These are phyloP conservation scores for Suhomyces emberorum DNA, from an alignment of 805 yeast species.

Conservation along the genomic window DNA sequence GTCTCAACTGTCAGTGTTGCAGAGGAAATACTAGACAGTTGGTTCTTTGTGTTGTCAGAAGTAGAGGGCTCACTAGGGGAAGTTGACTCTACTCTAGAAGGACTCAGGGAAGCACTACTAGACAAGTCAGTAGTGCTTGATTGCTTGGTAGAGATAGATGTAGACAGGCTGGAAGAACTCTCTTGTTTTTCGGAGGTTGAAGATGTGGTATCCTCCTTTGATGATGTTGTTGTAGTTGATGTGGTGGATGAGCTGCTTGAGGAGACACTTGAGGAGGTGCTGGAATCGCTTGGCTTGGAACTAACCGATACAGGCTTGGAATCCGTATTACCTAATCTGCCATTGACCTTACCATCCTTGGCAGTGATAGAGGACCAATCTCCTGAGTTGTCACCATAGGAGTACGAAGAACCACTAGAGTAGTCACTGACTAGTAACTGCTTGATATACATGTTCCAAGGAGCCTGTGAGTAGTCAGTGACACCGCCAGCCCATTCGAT, in stretches of 20 bases:
- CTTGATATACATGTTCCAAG: constrained; percentile 20
- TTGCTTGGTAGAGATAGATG: constrained; percentile 4
- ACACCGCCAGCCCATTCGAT: constrained; percentile 26
- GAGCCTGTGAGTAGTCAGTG: constrained; percentile 21
- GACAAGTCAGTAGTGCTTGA: constrained; percentile 2
- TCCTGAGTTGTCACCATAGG: constrained; percentile 55
- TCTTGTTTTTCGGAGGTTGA: constrained; percentile 13
- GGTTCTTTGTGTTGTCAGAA: too few relatives aligned
- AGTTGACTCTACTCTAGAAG: constrained; percentile 4
- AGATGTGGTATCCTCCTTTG: constrained; percentile 9
- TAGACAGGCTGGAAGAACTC: neutral
- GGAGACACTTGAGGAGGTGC: constrained; percentile 15
- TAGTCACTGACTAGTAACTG: constrained; percentile 35
- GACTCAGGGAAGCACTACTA: constrained; percentile 9
- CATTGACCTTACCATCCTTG: constrained; percentile 56
- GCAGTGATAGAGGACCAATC: constrained; percentile 58
- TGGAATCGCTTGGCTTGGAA: constrained; percentile 7
- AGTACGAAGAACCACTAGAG: constrained; percentile 44
- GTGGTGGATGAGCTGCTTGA: constrained; percentile 12
- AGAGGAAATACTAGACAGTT: too few relatives aligned
- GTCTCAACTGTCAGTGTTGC: constrained; percentile 18
- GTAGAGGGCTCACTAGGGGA: constrained; percentile 16
- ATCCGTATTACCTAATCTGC: constrained; percentile 49
- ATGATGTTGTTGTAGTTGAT: constrained; percentile 3
- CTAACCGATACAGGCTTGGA: constrained; percentile 32